phyloP scores from a whole-genome alignment of 441 rosid genomes.

The Euphorbia celastroides region DNA sequence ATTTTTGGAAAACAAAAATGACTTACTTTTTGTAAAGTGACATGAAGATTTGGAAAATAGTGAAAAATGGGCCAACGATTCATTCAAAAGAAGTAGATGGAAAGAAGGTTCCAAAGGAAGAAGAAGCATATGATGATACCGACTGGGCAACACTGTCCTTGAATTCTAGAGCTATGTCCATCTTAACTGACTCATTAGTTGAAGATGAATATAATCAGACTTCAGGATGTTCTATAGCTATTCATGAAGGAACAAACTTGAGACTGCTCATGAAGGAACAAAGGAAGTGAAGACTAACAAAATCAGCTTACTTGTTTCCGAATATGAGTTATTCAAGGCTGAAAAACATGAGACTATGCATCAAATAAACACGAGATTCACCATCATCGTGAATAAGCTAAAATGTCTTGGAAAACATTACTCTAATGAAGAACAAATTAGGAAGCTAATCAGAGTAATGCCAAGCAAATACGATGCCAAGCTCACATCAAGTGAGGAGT shows the following conservation, averaged over 20 bases:
- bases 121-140: neutral
- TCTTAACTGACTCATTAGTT: no score
- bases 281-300: neutral
- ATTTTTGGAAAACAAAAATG: neutral
- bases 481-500: no score
- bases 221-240: no score
- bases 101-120: neutral
- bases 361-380: neutral
- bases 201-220: no score
- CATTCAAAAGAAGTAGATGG: neutral
- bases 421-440: neutral
- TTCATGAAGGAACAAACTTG: no score
- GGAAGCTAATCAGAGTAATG: neutral
- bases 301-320: neutral
- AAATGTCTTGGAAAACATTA: neutral
- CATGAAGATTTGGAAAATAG: neutral
- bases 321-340: neutral
- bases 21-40: no score
- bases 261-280: neutral
- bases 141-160: neutral
- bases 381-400: neutral
- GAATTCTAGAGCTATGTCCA: neutral
- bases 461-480: no score
- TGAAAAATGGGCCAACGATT: neutral
- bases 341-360: neutral